Evolutionary conservation across 2,329 filamentous ascomycete species (phyloP), one percentile per base, ranked within the genome.

Genomic region (Dothideomycetes sp.): DNA sequence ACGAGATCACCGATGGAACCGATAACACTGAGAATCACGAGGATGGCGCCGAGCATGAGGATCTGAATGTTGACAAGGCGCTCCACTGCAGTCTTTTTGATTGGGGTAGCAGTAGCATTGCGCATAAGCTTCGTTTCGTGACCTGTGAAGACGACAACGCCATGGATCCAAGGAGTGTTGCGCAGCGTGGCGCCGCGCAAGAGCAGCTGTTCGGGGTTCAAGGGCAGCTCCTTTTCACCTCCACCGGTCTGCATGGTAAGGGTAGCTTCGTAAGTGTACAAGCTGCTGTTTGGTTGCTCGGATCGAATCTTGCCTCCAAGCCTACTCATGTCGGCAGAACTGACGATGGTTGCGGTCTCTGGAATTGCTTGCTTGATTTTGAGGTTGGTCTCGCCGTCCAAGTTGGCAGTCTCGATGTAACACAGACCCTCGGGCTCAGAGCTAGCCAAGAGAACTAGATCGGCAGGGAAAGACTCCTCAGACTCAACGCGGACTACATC

Each of bases 71-170:
- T 98, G 50, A 98, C 82, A 68, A 93, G 84, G 46, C 81, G 78
- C 63, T 98, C 91, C 5, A 98, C 89, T 50, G 88, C 89, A 27
- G 91, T 98, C 41, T 89, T 83, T 68, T 98, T 98, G 66, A 98
- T 98, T 4, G 91, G 93, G 1, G 91, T 83, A 4, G 89, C 89
- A 3, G 89, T 98, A 14, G 91, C 93, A 58, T 98, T 98, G 51
- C 91, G 81, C 91, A 98, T 96, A 47, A 98, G 73, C 64, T 98
- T 98, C 5, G 91, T 96, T 65, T 98, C 91, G 62, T 98, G 91
- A 37, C 91, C 91, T 3, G 86, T 94, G 54, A 96, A 98, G 12
- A 98, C 89, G 40, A 98, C 91, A 14, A 94, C 75, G 30, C 89
- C 91, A 58, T 98, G 86, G 36, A 96, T 79, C 89, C 91, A 98